Evolutionary conservation across 1,284 basidiomycete species (phyloP).

Genomic region (Caloboletus inedulis): DNA sequence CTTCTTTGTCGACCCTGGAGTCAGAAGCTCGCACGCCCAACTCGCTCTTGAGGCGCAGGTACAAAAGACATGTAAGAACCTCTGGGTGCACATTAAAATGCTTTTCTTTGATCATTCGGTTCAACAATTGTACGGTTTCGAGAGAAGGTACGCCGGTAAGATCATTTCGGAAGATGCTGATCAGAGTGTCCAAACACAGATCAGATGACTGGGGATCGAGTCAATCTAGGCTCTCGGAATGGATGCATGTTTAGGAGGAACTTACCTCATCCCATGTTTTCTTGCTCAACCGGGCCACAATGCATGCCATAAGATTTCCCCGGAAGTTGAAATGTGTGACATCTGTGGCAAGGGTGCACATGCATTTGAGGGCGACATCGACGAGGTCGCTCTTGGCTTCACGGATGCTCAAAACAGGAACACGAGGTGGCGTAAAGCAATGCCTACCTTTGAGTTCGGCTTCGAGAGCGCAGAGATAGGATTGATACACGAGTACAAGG

Average conservation of each 20-base stretch:
- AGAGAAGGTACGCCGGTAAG: constrained; percentile 77
- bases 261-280: constrained; percentile 85
- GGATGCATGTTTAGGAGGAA: constrained; percentile 12
- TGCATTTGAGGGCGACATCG: constrained; percentile 73
- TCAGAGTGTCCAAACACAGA: constrained; percentile 77
- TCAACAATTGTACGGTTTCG: constrained; percentile 87
- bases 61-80: constrained; percentile 81
- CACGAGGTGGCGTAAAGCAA: constrained; percentile 22
- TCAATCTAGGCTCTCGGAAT: constrained; percentile 15
- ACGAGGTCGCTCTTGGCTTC: constrained; percentile 72
- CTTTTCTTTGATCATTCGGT: constrained; percentile 95
- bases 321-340: constrained; percentile 98
- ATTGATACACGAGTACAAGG: constrained; percentile 87
- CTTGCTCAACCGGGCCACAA: constrained; percentile 83
- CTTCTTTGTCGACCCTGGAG: constrained; percentile 58
- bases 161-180: constrained; percentile 80
- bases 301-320: constrained; percentile 85
- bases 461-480: constrained; percentile 85
- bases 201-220: constrained; percentile 61
- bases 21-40: constrained; percentile 74
- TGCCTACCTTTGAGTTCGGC: constrained; percentile 78
- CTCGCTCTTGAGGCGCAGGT: constrained; percentile 87
- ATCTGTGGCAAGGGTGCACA: constrained; percentile 82
- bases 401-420: constrained; percentile 21
- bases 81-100: constrained; percentile 88